Percentiles rank a stretch among this genome's conserved stretches.
These are phyloP conservation scores for Alternaria viburni DNA, from an alignment of 2,329 filamentous ascomycete species.

Conservation along the genomic window DNA sequence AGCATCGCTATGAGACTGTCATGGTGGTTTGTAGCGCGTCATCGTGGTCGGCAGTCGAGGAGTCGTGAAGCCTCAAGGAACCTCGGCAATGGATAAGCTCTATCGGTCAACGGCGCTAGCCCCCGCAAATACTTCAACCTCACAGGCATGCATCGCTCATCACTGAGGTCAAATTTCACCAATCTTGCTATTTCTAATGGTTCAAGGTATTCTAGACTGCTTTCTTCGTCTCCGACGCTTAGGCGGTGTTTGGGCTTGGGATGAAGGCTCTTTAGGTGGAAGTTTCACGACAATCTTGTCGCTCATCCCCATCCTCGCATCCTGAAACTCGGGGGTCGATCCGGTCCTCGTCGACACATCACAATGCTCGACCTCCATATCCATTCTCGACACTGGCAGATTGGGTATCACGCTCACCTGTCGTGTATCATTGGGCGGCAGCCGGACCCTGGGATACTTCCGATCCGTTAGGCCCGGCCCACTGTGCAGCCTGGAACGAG, in stretches of 20 bases:
- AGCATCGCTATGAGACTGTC: constrained; percentile 13
- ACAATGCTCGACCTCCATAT: not conserved
- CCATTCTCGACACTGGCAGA: not conserved
- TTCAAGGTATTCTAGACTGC: not conserved
- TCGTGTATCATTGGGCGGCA: not conserved
- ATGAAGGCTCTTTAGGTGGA: not conserved
- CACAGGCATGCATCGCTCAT: not conserved
- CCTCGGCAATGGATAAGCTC: constrained; percentile 31
- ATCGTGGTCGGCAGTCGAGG: constrained; percentile 14
- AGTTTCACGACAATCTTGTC: not conserved
- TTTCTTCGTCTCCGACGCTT: not conserved
- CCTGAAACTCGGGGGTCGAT: not conserved
- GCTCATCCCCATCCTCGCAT: not conserved
- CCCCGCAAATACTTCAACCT: not conserved
- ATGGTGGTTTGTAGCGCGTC: constrained; percentile 24
- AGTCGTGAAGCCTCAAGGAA: constrained; percentile 20
- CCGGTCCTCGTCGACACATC: not conserved
- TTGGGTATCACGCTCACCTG: not conserved
- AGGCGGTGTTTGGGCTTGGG: not conserved
- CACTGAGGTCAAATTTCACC: not conserved
- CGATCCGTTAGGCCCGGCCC: not conserved
- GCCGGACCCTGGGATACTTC: not conserved
- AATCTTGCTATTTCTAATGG: not conserved
- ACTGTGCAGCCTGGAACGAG: not conserved
- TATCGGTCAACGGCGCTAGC: constrained; percentile 27